These are phyloP conservation scores for Colletotrichum lupini DNA, from an alignment of 2,329 filamentous ascomycete genomes.

Conservation along the genomic window DNA sequence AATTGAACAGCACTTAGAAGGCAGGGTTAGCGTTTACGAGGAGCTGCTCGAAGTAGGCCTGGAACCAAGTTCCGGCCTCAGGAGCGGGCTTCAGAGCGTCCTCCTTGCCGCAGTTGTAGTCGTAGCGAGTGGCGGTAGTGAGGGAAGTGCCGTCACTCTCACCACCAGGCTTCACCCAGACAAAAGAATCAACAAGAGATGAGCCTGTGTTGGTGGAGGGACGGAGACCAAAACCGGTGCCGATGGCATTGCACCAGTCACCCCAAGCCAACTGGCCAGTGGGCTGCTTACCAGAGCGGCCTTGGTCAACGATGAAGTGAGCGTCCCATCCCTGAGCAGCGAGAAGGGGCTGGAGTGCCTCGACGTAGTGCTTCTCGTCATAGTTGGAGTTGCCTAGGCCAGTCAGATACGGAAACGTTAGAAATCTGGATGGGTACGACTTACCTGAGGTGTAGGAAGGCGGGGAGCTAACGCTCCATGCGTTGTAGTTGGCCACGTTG, in stretches of 20 bases:
- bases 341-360: conserved; percentile 74
- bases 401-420: conserved; percentile 34
- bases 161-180: conserved; percentile 77
- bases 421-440: background rate
- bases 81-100: conserved; percentile 72
- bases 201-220: conserved; percentile 72
- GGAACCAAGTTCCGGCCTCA: conserved; percentile 77
- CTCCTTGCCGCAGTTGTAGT: conserved; percentile 63
- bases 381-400: conserved; percentile 57
- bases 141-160: conserved; percentile 65
- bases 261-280: conserved; percentile 72
- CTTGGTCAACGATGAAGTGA: conserved; percentile 61
- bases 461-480: conserved; percentile 52
- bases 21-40: conserved; percentile 66
- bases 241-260: conserved; percentile 75
- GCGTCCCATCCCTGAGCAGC: conserved; percentile 56
- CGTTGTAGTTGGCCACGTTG: conserved; percentile 71
- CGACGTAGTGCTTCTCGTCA: conserved; percentile 67
- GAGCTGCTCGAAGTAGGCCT: conserved; percentile 69
- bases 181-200: conserved; percentile 70
- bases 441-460: conserved; percentile 56
- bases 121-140: conserved; percentile 60
- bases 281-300: conserved; percentile 63
- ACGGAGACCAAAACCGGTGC: conserved; percentile 73
- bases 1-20: conserved; percentile 44